Percentiles rank a stretch among this genome's conserved stretches.
These are phyloP conservation scores for Rhynchospora pubera DNA, from an alignment of 176 grass and related monocot species.

Conservation along the genomic window DNA sequence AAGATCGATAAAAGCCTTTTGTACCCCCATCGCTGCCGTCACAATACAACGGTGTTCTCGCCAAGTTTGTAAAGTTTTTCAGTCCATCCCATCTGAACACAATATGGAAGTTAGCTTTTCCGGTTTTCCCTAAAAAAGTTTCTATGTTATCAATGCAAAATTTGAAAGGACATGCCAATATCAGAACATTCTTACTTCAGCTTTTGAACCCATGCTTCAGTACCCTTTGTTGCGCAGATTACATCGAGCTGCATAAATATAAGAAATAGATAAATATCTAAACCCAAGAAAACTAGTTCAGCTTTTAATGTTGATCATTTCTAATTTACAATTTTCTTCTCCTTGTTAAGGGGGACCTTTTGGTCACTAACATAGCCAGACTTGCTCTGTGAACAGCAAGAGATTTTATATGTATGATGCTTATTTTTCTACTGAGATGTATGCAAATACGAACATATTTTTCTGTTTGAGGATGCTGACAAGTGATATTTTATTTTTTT, in stretches of 20 bases:
- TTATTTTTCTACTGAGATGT: not conserved
- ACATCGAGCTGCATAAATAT: slow-evolving; percentile 49
- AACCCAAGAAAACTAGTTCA: not conserved
- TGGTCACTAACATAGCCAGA: too few relatives aligned
- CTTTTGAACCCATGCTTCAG: slow-evolving; percentile 73
- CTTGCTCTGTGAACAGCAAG: not conserved
- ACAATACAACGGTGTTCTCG: too few relatives aligned
- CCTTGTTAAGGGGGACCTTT: not conserved
- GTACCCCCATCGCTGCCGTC: too few relatives aligned
- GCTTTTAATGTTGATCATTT: not conserved
- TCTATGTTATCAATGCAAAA: not conserved
- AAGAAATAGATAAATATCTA: not conserved
- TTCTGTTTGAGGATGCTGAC: not conserved
- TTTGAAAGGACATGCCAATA: not conserved
- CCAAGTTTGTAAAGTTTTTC: too few relatives aligned
- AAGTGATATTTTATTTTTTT: not conserved
- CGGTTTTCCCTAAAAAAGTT: not conserved
- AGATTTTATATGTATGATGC: not conserved
- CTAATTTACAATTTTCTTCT: not conserved
- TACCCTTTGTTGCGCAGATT: slow-evolving; percentile 65
- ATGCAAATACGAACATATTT: not conserved
- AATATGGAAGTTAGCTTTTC: too few relatives aligned
- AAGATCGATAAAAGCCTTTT: too few relatives aligned
- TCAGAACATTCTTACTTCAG: slow-evolving; percentile 53
- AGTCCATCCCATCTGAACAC: too few relatives aligned